Evolutionary conservation across 768 basidiomycete genomes (phyloP).

Genomic region (Boletus vinaceobasis): DNA sequence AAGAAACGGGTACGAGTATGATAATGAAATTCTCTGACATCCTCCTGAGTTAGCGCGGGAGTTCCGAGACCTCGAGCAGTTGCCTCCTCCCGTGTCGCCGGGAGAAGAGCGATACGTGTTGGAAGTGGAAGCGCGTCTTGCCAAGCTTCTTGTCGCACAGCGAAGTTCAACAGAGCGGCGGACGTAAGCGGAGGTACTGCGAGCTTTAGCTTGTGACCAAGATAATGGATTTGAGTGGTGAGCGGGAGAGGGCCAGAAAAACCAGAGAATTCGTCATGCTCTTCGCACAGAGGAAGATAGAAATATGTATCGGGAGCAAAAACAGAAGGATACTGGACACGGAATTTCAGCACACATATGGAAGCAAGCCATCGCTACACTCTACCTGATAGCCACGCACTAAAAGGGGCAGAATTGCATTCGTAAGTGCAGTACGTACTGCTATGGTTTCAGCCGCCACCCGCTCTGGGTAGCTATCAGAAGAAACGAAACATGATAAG

Average conservation of each 20-base stretch:
- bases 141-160: constrained; percentile 36
- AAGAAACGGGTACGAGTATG: constrained; percentile 35
- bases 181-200: constrained; percentile 40
- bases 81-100: constrained; percentile 36
- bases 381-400: constrained; percentile 41
- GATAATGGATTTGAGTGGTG: constrained; percentile 36
- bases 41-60: constrained; percentile 37
- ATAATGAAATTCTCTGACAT: constrained; percentile 38
- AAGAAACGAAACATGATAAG: neutral
- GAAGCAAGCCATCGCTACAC: neutral
- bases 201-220: constrained; percentile 38
- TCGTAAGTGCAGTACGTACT: constrained; percentile 27
- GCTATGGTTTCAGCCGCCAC: constrained; percentile 29
- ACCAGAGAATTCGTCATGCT: constrained; percentile 20
- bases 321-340: constrained; percentile 37
- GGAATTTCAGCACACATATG: constrained; percentile 4
- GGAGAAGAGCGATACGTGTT: constrained; percentile 21
- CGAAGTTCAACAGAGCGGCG: constrained; percentile 38
- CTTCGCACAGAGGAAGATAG: constrained; percentile 37
- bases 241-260: constrained; percentile 35
- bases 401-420: constrained; percentile 38
- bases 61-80: constrained; percentile 25
- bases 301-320: constrained; percentile 46
- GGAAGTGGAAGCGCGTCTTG: constrained; percentile 31
- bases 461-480: constrained; percentile 29